Evolutionary conservation across 805 yeast species (phyloP).

Genomic region (Jamesozyma spencerorum): DNA sequence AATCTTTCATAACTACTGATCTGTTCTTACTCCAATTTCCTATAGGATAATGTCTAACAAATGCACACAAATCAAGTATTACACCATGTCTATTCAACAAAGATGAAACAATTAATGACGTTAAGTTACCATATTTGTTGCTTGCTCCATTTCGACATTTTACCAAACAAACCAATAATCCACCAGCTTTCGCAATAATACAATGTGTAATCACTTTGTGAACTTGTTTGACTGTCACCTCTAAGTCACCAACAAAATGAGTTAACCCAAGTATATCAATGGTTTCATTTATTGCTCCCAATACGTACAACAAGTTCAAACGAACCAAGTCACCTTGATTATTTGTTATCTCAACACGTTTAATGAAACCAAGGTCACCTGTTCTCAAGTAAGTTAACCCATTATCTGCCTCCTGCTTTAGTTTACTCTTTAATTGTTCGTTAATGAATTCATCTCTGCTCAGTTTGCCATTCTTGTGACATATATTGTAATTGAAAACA

Average conservation of each 20-base stretch:
- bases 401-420: conserved; percentile 52
- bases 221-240: conserved; percentile 48
- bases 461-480: conserved; percentile 30
- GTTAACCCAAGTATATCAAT: conserved; percentile 86
- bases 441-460: conserved; percentile 43
- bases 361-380: conserved; percentile 90
- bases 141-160: conserved; percentile 46
- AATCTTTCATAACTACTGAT: conserved; percentile 48
- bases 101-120: conserved; percentile 73
- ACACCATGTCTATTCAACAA: conserved; percentile 75
- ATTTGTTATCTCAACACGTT: conserved; percentile 48
- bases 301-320: conserved; percentile 71
- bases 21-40: conserved; percentile 68
- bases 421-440: conserved; percentile 53
- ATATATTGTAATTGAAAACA: conserved; percentile 49
- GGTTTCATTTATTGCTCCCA: conserved; percentile 79
- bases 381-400: conserved; percentile 68
- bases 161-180: conserved; percentile 64
- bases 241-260: conserved; percentile 84
- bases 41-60: conserved; percentile 37
- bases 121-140: conserved; percentile 52
- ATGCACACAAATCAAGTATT: conserved; percentile 74
- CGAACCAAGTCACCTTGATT: conserved; percentile 32
- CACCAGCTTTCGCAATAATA: conserved; percentile 74
- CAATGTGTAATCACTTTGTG: conserved; percentile 39